Conservation (phyloP, 106 monocot genomes). For the Allium cepa region DNA sequence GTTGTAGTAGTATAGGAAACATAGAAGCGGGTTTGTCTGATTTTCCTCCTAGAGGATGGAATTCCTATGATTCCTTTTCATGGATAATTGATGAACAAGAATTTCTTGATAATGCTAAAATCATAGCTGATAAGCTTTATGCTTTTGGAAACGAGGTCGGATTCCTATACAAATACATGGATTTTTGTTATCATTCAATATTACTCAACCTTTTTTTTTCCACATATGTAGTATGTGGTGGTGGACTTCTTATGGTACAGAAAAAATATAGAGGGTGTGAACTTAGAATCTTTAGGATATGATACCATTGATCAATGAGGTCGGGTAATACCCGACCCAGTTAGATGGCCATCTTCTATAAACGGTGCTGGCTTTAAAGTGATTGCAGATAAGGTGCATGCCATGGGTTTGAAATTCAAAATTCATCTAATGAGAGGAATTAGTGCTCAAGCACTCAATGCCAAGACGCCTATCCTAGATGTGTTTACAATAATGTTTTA, state of each 20-base stretch:
- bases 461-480: constrained; percentile 59
- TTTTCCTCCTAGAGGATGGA: constrained; percentile 86
- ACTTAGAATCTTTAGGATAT: constrained; percentile 54
- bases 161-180: too few relatives aligned
- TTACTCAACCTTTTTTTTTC: too few relatives aligned
- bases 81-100: constrained; percentile 73
- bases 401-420: constrained; percentile 94
- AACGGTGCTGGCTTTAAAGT: too few relatives aligned
- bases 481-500: constrained; percentile 39
- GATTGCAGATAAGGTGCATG: too few relatives aligned
- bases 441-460: too few relatives aligned
- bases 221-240: too few relatives aligned
- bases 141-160: constrained; percentile 77
- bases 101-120: too few relatives aligned
- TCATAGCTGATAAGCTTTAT: constrained; percentile 44
- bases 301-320: constrained; percentile 82
- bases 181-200: too few relatives aligned
- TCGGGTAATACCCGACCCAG: constrained; percentile 48
- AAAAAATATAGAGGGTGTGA: constrained; percentile 40
- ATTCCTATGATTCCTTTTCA: constrained; percentile 92
- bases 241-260: constrained; percentile 96
- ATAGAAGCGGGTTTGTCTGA: constrained; percentile 10
- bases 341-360: too few relatives aligned
- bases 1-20: background rate
- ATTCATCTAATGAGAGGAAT: constrained; percentile 94